Conservation (phyloP, 129 eudicot genomes). For the Chrysanthemum seticuspe region DNA sequence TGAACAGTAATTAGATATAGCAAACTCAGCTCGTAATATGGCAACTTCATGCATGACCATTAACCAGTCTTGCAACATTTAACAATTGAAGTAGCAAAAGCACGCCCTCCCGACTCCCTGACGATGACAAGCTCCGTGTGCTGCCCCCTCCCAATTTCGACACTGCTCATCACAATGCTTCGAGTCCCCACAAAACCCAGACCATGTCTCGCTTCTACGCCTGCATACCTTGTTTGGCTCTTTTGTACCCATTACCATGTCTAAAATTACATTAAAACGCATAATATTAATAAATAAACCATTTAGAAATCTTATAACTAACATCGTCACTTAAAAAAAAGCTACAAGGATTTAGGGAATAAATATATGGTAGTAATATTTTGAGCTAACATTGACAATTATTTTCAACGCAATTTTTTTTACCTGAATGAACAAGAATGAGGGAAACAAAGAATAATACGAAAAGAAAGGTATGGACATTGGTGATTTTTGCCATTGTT, state of each 20-base stretch:
- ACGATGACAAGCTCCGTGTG: conserved; percentile 30
- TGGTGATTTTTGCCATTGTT: conserved; percentile 18
- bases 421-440: conserved; percentile 16
- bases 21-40: background rate
- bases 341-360: no score
- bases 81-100: conserved; percentile 33
- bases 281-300: background rate
- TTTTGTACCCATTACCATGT: background rate
- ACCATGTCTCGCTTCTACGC: conserved; percentile 33
- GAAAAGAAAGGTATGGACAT: background rate
- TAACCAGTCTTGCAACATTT: background rate
- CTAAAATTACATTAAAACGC: conserved; percentile 5
- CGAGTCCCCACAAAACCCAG: conserved; percentile 22
- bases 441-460: conserved; percentile 10
- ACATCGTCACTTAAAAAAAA: background rate
- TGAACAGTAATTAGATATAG: no score
- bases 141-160: conserved; percentile 25
- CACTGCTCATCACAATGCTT: conserved; percentile 23
- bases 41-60: background rate
- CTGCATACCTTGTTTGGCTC: background rate
- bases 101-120: conserved; percentile 23
- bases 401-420: background rate
- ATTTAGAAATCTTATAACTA: background rate
- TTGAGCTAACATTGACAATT: background rate
- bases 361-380: background rate